Conservation (phyloP, 2,329 filamentous ascomycete species). For the Fusarium xyrophilum region DNA sequence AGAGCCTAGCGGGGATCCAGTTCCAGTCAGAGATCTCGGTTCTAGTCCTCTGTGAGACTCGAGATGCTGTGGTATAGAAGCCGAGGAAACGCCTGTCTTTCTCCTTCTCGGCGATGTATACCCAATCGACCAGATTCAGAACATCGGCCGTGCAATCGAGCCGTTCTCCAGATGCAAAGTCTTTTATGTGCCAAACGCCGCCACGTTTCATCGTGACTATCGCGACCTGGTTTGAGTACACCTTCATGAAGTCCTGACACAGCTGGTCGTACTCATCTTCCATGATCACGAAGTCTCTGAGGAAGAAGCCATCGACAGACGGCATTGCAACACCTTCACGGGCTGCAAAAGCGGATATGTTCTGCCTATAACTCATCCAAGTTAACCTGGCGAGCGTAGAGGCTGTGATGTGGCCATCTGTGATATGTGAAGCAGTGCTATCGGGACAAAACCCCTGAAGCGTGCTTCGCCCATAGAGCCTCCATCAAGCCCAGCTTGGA, state of each 20-base stretch:
- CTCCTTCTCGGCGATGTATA: neutral
- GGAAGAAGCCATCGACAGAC: neutral
- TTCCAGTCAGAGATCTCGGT: neutral
- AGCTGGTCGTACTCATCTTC: neutral
- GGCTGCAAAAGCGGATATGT: neutral
- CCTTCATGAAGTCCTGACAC: neutral
- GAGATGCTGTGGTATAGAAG: neutral
- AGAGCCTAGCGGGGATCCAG: neutral
- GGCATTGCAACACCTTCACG: neutral
- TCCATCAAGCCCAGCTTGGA: neutral
- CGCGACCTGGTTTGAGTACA: neutral
- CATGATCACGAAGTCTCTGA: neutral
- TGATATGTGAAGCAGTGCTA: neutral
- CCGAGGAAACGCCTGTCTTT: neutral
- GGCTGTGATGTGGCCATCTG: neutral
- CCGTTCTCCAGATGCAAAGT: neutral
- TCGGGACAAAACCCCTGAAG: neutral
- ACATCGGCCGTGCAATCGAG: neutral
- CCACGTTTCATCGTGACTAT: neutral
- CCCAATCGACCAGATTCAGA: neutral
- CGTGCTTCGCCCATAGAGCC: neutral
- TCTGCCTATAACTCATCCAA: neutral
- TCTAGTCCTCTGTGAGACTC: neutral
- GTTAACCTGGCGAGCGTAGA: neutral
- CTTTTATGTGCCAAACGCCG: neutral